Evolutionary conservation across 2,329 filamentous ascomycete genomes (phyloP).

Genomic region (Helotiales sp.): DNA sequence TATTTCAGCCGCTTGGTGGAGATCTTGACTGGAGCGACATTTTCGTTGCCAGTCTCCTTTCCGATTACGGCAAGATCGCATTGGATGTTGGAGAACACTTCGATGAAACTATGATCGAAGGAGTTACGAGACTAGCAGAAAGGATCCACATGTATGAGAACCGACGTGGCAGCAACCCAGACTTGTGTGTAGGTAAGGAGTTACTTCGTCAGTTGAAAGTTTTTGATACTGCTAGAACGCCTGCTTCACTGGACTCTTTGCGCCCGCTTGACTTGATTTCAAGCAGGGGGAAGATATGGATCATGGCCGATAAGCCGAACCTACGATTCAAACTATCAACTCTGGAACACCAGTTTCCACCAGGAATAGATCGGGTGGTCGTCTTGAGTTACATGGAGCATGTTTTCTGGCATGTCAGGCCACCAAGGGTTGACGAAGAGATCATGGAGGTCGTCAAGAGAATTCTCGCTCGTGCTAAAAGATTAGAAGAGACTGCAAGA

Average conservation of each 20-base stretch:
- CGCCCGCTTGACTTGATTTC: background rate
- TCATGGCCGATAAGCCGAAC: no score
- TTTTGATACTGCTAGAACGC: background rate
- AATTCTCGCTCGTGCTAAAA: background rate
- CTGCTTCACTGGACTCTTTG: background rate
- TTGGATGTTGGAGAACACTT: background rate
- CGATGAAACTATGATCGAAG: background rate
- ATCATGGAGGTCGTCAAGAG: background rate
- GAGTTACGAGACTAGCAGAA: background rate
- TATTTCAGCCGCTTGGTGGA: background rate
- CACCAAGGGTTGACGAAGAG: background rate
- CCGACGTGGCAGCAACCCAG: background rate
- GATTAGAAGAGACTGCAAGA: background rate
- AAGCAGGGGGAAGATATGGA: background rate
- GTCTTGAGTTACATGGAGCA: background rate
- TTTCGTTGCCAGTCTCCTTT: background rate
- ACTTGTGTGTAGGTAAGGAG: background rate
- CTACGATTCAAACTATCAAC: background rate
- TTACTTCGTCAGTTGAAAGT: background rate
- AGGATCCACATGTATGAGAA: background rate
- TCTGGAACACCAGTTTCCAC: background rate
- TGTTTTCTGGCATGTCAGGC: background rate
- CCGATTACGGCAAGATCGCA: background rate
- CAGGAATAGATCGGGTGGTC: background rate
- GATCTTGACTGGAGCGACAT: background rate